Base-by-base conservation (phyloP, 73 alveolate genomes). In the Durusdinium trenchii region DNA sequence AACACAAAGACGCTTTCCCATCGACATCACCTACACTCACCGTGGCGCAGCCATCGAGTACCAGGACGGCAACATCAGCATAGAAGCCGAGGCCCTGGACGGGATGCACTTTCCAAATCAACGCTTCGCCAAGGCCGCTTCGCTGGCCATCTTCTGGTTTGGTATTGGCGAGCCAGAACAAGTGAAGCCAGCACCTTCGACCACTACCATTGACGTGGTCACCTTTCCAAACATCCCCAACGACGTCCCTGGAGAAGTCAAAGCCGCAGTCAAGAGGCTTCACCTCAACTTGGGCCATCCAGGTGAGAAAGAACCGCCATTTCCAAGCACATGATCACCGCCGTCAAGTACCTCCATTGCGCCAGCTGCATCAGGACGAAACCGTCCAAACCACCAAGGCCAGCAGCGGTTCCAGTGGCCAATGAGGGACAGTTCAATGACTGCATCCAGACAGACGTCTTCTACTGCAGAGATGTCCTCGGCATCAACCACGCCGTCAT, bases 261-360 rank as follows among this genome's bases (percentile, higher is more conserved):
- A 73, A 35, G 10, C 36, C 52, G 0, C 32, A 0, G 4, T 73
- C n/a, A 50, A 47, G n/a, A 47, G 85, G 6, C 23, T 73, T 3
- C 85, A 38, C 35, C 52, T 73, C n/a, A 73, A 73, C 23, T 38
- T 73, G 85, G 85, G 85, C 4, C 85, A 73, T 32, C 52, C 85
- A 3, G 52, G 40, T 10, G 32, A 35, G 14, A 35, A 30, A 16
- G 85, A 73, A 50, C 51, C 42, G 42, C 10, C n/a, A 3, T 73
- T 1, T 36, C 48, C 4, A 28, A 50, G 4, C 36, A 73, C 4
- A n/a, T 73, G 52, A 1, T 73, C n/a, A 1, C 14, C 1, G 85
- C 52, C 20, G 52, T 73, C 4, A 50, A 73, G 36, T 1, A 35
- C 35, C 51, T 73, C 3, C 2, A 50, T 1, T 73, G 85, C 51